Base-by-base conservation (phyloP, 1,139 yeast species). In the Sugiyamaella novakii region DNA sequence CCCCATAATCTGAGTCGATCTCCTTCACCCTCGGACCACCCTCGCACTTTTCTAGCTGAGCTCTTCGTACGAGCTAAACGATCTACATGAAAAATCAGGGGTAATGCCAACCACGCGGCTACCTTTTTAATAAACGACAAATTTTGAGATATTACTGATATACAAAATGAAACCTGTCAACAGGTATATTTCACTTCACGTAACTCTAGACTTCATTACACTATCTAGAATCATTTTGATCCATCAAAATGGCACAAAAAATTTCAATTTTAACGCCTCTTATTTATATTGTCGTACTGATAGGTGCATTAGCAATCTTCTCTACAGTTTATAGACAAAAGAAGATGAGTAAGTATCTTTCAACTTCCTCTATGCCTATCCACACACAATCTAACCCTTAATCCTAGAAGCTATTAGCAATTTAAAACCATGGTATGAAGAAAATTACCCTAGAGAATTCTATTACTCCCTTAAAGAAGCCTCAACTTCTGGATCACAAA, bases 191-290 rank as follows among this genome's bases (percentile, higher is more conserved):
- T n/a, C n/a, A n/a, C n/a, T n/a, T n/a, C n/a, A n/a, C n/a, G n/a
- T n/a, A n/a, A n/a, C n/a, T n/a, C n/a, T n/a, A n/a, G n/a, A n/a
- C n/a, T n/a, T n/a, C n/a, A n/a, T n/a, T n/a, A n/a, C n/a, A n/a
- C n/a, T n/a, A n/a, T n/a, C n/a, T n/a, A n/a, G n/a, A n/a, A n/a
- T n/a, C n/a, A n/a, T n/a, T n/a, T n/a, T n/a, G n/a, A n/a, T n/a
- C n/a, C n/a, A 14, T 15, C 25, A 18, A 45, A 45, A 68, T 66
- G 70, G 67, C 66, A 19, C 63, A 61, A 45, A 54, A 56, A 57
- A 79, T 89, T 55, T 87, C 96, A n/a, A 80, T 91, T 33, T 81
- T 79, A 65, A 87, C 96, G 12, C 98, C 98, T 24, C 67, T 92
- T 52, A 72, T 87, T 40, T 92, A 92, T 65, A 83, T 88, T 51